These are phyloP conservation scores for Auricularia sp. DNA, from an alignment of 768 basidiomycete species.

Conservation along the genomic window DNA sequence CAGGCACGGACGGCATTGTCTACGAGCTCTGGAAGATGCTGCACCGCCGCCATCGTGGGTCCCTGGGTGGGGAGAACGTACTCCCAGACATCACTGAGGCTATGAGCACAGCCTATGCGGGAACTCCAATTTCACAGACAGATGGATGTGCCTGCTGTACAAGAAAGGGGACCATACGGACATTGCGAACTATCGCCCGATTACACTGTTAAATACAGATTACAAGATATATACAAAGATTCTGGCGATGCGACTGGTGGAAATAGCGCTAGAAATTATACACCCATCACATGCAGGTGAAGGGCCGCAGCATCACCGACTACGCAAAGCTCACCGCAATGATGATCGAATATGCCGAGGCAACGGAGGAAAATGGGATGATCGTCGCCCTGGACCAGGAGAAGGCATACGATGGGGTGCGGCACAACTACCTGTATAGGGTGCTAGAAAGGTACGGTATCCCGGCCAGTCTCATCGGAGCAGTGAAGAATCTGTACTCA, in stretches of 20 bases:
- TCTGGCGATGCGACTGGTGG: slow-evolving; percentile 12
- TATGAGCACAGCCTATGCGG: slow-evolving; percentile 10
- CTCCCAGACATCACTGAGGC: background rate
- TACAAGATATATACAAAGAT: slow-evolving; percentile 23
- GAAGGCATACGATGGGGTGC: slow-evolving; percentile 14
- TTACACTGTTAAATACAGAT: slow-evolving; percentile 18
- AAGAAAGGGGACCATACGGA: slow-evolving; percentile 22
- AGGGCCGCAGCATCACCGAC: slow-evolving; percentile 21
- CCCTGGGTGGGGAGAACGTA: background rate
- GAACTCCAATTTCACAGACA: slow-evolving; percentile 15
- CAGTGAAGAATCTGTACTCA: slow-evolving; percentile 20
- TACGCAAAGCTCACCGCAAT: slow-evolving; percentile 19
- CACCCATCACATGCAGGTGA: slow-evolving; percentile 30
- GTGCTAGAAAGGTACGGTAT: slow-evolving; percentile 4
- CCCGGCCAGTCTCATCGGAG: slow-evolving; percentile 12
- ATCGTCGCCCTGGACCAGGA: slow-evolving; percentile 13
- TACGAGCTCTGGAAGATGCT: slow-evolving; percentile 6
- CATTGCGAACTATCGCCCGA: slow-evolving; percentile 15
- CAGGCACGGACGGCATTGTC: slow-evolving; percentile 6
- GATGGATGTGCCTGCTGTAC: slow-evolving; percentile 28
- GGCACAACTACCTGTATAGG: slow-evolving; percentile 11
- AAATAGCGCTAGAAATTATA: slow-evolving; percentile 10
- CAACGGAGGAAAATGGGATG: slow-evolving; percentile 6
- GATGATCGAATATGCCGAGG: slow-evolving; percentile 10
- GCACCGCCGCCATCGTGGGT: slow-evolving; percentile 5